Evolutionary conservation across 352 stramenopile genomes (phyloP), one percentile per base, ranked within the genome.

Genomic region (Blastocystis sp.): DNA sequence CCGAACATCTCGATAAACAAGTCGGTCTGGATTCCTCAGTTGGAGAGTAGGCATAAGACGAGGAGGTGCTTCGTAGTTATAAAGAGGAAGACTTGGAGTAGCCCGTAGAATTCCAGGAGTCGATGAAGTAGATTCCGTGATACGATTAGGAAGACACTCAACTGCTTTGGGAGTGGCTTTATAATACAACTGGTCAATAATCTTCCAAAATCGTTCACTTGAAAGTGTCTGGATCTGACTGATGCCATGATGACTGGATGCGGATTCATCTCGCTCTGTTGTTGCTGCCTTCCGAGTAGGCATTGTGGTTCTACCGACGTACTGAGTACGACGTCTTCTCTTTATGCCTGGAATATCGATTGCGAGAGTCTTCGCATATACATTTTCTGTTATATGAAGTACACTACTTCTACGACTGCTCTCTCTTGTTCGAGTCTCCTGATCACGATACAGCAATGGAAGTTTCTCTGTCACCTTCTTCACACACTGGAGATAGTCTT

Each of bases 171-270:
- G 73, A 13, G 68, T 17, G 5, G 5, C 5, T 7, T 37, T 33
- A 42, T 40, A 60, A 37, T 84, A 84, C 51, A 66, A 4, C 0
- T 17, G 15, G n/a, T 84, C 73, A n/a, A 68, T 27, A 0, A 68
- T 33, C 56, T 66, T 84, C 73, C 73, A 84, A 51, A 84, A 84
- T 0, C 73, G 73, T 44, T 84, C 73, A 9, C 17, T 69, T 57
- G 73, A 27, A 9, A 84, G 7, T 40, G 17, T 30, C 57, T 19
- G 11, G 24, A 33, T 51, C 66, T 54, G 22, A 57, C 37, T 56
- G 7, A 15, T 17, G 9, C 62, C 17, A 40, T 35, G 19, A 57
- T 57, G 33, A 33, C 66, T 24, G 33, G 24, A 6, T 19, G 22
- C 2, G 37, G 13, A 24, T 24, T 51, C 66, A 7, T 56, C 35